Evolutionary conservation across 306 rosid species (phyloP).

Genomic region (Vigna angularis): DNA sequence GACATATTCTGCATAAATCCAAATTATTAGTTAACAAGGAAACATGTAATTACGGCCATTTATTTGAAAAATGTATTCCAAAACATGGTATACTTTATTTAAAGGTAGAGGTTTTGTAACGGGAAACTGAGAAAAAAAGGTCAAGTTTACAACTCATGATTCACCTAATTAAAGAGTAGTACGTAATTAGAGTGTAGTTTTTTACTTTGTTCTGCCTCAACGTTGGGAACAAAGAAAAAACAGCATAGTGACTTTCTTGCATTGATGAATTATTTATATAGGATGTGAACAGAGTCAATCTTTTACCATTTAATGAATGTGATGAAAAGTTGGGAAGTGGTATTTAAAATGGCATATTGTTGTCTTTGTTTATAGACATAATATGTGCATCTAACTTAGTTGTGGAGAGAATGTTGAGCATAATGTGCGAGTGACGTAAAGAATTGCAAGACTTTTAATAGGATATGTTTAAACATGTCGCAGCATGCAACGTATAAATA

Average conservation of each 20-base stretch:
- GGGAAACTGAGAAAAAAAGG: neutral
- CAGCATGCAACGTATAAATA: constrained; percentile 36
- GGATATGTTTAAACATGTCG: constrained; percentile 45
- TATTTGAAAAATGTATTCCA: neutral
- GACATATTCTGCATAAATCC: neutral
- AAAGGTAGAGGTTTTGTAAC: neutral
- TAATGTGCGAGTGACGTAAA: constrained; percentile 38
- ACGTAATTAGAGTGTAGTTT: neutral
- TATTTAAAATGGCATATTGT: neutral
- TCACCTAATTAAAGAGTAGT: constrained; percentile 15
- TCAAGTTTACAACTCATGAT: constrained; percentile 40
- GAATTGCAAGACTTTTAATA: constrained; percentile 19
- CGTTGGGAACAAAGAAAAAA: constrained; percentile 42
- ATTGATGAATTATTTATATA: neutral
- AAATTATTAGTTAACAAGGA: constrained; percentile 12
- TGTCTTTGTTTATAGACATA: neutral
- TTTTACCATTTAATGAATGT: neutral
- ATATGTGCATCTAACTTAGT: neutral
- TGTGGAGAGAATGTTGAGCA: constrained; percentile 32
- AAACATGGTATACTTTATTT: neutral
- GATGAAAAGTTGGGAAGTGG: neutral
- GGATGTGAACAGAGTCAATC: neutral
- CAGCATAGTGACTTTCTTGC: constrained; percentile 13
- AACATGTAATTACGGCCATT: neutral
- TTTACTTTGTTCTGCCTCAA: constrained; percentile 41